Evolutionary conservation across 2,329 filamentous ascomycete species (phyloP), one percentile per base, ranked within the genome.

Genomic region (Colletotrichum falcatum): DNA sequence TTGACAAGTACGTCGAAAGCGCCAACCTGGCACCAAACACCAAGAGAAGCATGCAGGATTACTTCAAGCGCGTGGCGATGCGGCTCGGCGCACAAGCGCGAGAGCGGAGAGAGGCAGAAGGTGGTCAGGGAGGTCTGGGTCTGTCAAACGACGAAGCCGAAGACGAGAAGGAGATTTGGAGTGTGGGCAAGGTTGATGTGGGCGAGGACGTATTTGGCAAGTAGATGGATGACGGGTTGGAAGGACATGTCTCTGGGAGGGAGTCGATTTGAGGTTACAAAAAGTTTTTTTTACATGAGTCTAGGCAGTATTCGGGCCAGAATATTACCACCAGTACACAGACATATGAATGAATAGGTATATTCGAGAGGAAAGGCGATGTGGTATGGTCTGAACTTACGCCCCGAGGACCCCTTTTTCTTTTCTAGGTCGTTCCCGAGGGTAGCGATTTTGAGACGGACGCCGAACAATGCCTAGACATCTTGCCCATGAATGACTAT

Each of bases 91-190:
- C 85, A 23, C 96, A 98, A 80, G 94, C 93, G 1, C 88, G 94
- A 72, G 96, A 99, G 83, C 88, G 96, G 75, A 92, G 90, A 77
- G 95, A 97, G 75, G 96, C 96, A 0, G 95, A 98, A 79, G 95
- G 95, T 72, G 96, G 95, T 9, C 88, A 91, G 69, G 95, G 95
- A 56, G 94, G 94, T 0, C 79, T 98, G 60, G 95, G 95, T 0
- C 80, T 99, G 76, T 93, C 92, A 42, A 94, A 93, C 78, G 96
- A 99, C 80, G 96, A 99, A 83, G 84, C 90, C 39, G 96, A 99
- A 78, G 96, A 99, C 82, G 94, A 98, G 84, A 92, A 90, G 81
- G 96, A 99, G 84, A 91, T 99, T 73, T 97, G 94, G 95, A 96
- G 93, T 79, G 92, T 99, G 60, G 96, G 96, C 7, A 95, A 92